These are phyloP conservation scores for Ceratobasidium papillatum DNA, from an alignment of 1,284 basidiomycete genomes.

Conservation along the genomic window DNA sequence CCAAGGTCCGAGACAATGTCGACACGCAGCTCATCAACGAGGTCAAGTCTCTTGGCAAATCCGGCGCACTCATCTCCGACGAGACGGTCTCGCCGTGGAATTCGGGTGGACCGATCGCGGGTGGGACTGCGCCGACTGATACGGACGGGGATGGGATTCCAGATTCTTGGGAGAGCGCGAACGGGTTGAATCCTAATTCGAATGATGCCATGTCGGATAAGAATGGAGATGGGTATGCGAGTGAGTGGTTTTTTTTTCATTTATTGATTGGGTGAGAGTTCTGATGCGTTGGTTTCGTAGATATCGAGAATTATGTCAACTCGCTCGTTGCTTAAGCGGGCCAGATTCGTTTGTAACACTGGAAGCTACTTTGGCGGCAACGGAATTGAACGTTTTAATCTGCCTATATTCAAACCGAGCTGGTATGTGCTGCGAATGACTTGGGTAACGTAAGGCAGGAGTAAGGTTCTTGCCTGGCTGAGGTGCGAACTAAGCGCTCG, in stretches of 20 bases:
- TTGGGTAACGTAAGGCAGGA: neutral
- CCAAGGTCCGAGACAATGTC: slow-evolving; percentile 52
- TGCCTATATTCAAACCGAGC: neutral
- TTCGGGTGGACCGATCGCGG: slow-evolving; percentile 52
- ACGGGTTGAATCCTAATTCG: slow-evolving; percentile 52
- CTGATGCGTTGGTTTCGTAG: slow-evolving; percentile 42
- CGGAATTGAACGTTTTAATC: neutral
- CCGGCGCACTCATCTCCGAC: slow-evolving; percentile 52
- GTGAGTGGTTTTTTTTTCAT: slow-evolving; percentile 46
- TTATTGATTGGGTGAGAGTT: neutral
- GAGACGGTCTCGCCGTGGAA: slow-evolving; percentile 50
- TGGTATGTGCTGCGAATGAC: neutral
- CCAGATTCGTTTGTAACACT: neutral
- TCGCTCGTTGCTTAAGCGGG: slow-evolving; percentile 47
- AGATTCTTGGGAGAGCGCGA: slow-evolving; percentile 52
- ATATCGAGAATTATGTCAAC: slow-evolving; percentile 54
- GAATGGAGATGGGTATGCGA: slow-evolving; percentile 53
- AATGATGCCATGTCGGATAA: slow-evolving; percentile 49
- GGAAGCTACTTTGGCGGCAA: neutral
- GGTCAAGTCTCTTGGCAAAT: slow-evolving; percentile 52
- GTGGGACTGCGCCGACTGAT: slow-evolving; percentile 52
- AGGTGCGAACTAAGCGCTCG: neutral
- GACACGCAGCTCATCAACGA: slow-evolving; percentile 53
- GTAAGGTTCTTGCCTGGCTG: neutral
- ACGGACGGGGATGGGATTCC: slow-evolving; percentile 54